Conservation (phyloP, 768 basidiomycete genomes). For the Leccinum fibrillosum region DNA sequence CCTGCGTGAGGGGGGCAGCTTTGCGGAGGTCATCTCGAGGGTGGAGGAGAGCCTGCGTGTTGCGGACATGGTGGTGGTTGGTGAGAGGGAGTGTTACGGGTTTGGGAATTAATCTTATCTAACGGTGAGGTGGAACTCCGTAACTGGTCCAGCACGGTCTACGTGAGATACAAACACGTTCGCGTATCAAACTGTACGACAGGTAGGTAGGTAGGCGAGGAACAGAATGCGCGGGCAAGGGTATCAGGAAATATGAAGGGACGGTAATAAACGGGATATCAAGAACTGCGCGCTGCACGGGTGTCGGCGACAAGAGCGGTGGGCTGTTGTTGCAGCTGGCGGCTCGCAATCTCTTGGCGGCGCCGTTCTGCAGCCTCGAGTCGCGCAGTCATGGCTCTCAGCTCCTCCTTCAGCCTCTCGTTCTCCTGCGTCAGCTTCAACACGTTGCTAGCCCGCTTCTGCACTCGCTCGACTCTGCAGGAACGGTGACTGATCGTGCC, state of each 20-base stretch:
- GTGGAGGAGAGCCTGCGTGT: constrained; percentile 26
- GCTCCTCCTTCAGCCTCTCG: constrained; percentile 71
- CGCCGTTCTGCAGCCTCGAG: constrained; percentile 72
- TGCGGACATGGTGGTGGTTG: constrained; percentile 19
- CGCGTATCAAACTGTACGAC: constrained; percentile 3
- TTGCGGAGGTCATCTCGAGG: constrained; percentile 33
- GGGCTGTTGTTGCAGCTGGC: constrained; percentile 26
- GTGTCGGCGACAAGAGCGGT: constrained; percentile 9
- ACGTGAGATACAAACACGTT: constrained; percentile 6
- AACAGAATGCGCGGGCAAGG: constrained; percentile 23
- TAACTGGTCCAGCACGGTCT: not conserved
- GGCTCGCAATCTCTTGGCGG: constrained; percentile 42
- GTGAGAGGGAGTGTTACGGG: not conserved
- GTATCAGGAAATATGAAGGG: constrained; percentile 25
- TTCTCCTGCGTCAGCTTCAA: constrained; percentile 76
- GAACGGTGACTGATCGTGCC: constrained; percentile 33
- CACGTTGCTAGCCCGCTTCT: constrained; percentile 78
- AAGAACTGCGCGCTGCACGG: constrained; percentile 17
- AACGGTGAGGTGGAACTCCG: not conserved
- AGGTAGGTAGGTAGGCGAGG: constrained; percentile 11
- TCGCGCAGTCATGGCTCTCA: constrained; percentile 70
- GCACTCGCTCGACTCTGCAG: constrained; percentile 35
- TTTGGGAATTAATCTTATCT: constrained; percentile 16
- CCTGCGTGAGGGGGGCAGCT: constrained; percentile 38
- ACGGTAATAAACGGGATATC: constrained; percentile 30